Percentiles rank a stretch among this genome's conserved stretches.
Conservation (phyloP, 768 basidiomycete genomes). For the Suillus fuscotomentosus region DNA sequence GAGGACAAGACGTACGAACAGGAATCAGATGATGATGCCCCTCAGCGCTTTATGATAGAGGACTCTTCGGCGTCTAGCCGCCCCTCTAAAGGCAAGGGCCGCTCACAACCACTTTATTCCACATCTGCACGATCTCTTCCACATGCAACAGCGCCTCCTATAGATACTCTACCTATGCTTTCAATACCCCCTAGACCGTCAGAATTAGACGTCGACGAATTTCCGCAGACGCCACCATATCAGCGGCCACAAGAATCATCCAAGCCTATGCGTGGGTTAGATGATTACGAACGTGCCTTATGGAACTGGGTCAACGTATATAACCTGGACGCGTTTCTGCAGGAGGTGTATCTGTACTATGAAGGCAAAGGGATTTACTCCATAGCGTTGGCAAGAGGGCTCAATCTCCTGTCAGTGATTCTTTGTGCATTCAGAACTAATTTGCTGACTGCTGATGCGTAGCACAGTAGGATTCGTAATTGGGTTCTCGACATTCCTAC, state of each 20-base stretch:
- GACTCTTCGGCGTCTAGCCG: conserved; percentile 39
- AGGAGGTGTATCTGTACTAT: conserved; percentile 95
- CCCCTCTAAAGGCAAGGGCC: conserved; percentile 35
- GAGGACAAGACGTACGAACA: conserved; percentile 59
- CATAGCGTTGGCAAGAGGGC: conserved; percentile 83
- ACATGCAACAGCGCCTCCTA: conserved; percentile 38
- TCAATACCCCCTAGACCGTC: conserved; percentile 66
- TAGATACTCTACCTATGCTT: conserved; percentile 34
- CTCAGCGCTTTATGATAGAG: conserved; percentile 85
- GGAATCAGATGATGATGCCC: conserved; percentile 82
- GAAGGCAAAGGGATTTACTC: conserved; percentile 96
- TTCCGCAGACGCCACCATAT: conserved; percentile 17
- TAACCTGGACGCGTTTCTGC: conserved; percentile 92
- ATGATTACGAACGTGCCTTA: conserved; percentile 85
- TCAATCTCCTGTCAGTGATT: conserved; percentile 88
- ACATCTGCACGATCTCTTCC: conserved; percentile 38
- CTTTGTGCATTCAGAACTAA: conserved; percentile 14
- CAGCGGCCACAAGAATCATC: conserved; percentile 21
- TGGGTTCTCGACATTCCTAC: conserved; percentile 93
- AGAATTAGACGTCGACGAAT: conserved; percentile 48
- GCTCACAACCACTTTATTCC: conserved; percentile 55
- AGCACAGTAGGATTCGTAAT: conserved; percentile 99
- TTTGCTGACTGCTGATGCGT: conserved; percentile 26
- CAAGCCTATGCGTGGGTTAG: conserved; percentile 65
- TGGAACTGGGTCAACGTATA: conserved; percentile 99